Conservation (phyloP, 768 basidiomycete species). For the Tylopilus vinaceipallidus region DNA sequence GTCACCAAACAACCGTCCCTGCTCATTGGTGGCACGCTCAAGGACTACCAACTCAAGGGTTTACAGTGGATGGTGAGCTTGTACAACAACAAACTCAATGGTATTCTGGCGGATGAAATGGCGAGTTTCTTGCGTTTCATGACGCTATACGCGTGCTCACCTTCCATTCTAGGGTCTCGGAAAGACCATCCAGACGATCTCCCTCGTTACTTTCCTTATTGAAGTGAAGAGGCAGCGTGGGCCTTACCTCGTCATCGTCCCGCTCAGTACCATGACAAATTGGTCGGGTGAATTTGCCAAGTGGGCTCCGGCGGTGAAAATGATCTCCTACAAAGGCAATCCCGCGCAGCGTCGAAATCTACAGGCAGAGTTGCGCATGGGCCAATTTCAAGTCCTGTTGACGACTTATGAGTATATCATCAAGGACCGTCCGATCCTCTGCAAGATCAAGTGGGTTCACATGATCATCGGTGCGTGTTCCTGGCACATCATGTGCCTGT, state of each 20-base stretch:
- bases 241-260: conserved; percentile 94
- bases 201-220: conserved; percentile 92
- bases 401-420: conserved; percentile 99
- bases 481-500: background rate
- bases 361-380: conserved; percentile 72
- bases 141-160: conserved; percentile 9
- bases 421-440: conserved; percentile 88
- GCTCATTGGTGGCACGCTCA: conserved; percentile 84
- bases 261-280: conserved; percentile 94
- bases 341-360: conserved; percentile 77
- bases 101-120: conserved; percentile 95
- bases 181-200: conserved; percentile 94
- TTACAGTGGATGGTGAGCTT: conserved; percentile 98
- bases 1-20: conserved; percentile 69
- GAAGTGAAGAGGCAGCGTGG: conserved; percentile 89
- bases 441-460: conserved; percentile 93
- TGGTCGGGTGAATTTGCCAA: conserved; percentile 97
- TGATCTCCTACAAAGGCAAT: conserved; percentile 89
- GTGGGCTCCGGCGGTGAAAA: conserved; percentile 85
- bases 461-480: conserved; percentile 83
- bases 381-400: conserved; percentile 87
- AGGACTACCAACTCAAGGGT: conserved; percentile 94
- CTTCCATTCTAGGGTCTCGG: conserved; percentile 71
- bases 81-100: conserved; percentile 94
- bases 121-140: conserved; percentile 35